Evolutionary conservation across 208 protist genomes (phyloP).

Genomic region (Leishmania tarentolae): DNA sequence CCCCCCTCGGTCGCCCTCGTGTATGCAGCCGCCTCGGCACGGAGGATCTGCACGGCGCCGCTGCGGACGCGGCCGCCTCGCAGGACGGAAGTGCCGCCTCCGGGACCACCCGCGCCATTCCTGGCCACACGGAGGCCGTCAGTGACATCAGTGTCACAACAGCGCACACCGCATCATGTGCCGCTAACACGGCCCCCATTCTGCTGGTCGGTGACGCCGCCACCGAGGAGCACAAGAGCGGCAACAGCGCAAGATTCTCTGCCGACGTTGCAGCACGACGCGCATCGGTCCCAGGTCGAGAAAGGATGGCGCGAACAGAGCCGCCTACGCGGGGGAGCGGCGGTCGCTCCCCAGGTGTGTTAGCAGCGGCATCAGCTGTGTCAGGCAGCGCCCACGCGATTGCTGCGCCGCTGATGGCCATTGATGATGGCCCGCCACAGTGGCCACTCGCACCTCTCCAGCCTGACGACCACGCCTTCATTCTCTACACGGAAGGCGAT

Average conservation of each 20-base stretch:
- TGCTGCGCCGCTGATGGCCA: neutral
- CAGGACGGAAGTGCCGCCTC: neutral
- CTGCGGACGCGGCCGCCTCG: neutral
- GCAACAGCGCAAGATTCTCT: neutral
- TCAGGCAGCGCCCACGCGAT: neutral
- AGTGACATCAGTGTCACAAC: conserved; percentile 9
- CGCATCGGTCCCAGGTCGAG: neutral
- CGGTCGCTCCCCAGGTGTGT: too few relatives aligned
- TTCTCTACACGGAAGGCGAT: conserved; percentile 85
- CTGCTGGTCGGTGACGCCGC: neutral
- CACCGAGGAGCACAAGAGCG: neutral
- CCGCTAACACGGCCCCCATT: neutral
- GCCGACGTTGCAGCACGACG: neutral
- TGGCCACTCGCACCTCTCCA: conserved; percentile 30
- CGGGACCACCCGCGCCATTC: neutral
- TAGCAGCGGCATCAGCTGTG: neutral
- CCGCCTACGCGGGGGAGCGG: neutral
- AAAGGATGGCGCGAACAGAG: neutral
- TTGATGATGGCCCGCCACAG: conserved; percentile 1
- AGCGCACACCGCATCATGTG: neutral
- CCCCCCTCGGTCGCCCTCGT: neutral
- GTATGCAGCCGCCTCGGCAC: neutral
- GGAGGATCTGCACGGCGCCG: neutral
- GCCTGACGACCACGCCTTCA: conserved; percentile 54
- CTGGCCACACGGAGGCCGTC: neutral